phyloP scores from a whole-genome alignment of 2,329 filamentous ascomycete species.

The Cercospora nicotianae region DNA sequence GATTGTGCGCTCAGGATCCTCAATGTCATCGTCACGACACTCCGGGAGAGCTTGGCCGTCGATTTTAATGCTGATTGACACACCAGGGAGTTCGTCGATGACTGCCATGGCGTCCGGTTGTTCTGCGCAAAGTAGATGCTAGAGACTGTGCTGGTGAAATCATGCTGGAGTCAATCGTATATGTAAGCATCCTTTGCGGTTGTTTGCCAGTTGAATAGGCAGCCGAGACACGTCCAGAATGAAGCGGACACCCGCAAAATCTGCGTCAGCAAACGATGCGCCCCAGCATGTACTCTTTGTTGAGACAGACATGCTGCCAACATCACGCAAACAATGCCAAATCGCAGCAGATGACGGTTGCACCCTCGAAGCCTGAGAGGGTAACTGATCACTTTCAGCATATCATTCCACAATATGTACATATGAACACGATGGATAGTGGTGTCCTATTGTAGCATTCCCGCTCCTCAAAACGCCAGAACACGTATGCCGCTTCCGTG shows the following conservation, averaged over 20 bases:
- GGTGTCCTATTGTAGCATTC: slow-evolving; percentile 16
- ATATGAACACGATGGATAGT: slow-evolving; percentile 21
- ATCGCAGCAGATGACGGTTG: neutral
- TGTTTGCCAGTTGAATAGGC: neutral
- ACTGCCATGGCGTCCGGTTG: slow-evolving; percentile 8
- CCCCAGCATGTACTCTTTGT: neutral
- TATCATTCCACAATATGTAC: slow-evolving; percentile 26
- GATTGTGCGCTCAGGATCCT: slow-evolving; percentile 12
- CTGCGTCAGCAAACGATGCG: neutral
- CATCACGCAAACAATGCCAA: neutral
- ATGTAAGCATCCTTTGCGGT: neutral
- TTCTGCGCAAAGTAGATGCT: no score
- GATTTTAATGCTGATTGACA: slow-evolving; percentile 11
- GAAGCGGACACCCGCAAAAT: neutral
- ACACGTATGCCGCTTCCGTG: slow-evolving; percentile 4
- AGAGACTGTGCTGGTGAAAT: neutral
- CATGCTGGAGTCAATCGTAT: neutral
- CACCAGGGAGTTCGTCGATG: slow-evolving; percentile 10
- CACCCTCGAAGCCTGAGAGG: neutral
- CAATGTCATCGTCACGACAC: slow-evolving; percentile 12
- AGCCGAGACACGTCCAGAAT: neutral
- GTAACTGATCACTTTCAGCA: neutral
- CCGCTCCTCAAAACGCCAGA: slow-evolving; percentile 23
- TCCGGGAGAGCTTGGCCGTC: slow-evolving; percentile 14
- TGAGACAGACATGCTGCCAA: neutral